Evolutionary conservation across 306 rosid species (phyloP).

Genomic region (Cucumis hystrix): DNA sequence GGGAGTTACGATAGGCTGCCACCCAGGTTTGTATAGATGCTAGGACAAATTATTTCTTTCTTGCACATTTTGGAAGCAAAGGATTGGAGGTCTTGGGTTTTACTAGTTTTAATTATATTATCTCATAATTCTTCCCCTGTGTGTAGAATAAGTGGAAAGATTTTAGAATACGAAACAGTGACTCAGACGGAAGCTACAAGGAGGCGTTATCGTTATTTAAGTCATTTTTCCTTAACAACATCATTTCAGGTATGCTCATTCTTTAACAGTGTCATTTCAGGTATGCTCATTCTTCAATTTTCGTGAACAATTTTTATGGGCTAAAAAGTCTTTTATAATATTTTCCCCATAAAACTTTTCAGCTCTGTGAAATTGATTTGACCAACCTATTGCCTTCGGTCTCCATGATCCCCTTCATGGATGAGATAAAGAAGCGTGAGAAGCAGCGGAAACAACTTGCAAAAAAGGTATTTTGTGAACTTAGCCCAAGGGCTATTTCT

Average conservation of each 20-base stretch:
- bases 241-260: slow-evolving; percentile 26
- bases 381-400: slow-evolving; percentile 53
- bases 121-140: not conserved
- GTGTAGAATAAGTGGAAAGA: slow-evolving; percentile 73
- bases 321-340: not conserved
- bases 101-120: not conserved
- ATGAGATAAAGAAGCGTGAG: slow-evolving; percentile 81
- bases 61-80: not conserved
- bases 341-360: slow-evolving; percentile 17
- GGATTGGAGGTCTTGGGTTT: not conserved
- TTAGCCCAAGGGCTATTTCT: not conserved
- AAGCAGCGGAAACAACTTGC: slow-evolving; percentile 73
- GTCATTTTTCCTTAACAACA: slow-evolving; percentile 90
- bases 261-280: slow-evolving; percentile 77
- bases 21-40: slow-evolving; percentile 37
- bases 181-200: slow-evolving; percentile 85
- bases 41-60: not conserved
- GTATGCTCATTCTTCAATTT: slow-evolving; percentile 19
- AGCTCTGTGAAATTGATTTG: slow-evolving; percentile 94
- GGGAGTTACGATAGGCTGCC: slow-evolving; percentile 78
- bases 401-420: slow-evolving; percentile 66
- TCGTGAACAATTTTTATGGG: not conserved
- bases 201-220: slow-evolving; percentile 69
- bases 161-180: slow-evolving; percentile 64
- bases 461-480: slow-evolving; percentile 42